Base-by-base conservation (phyloP, 2,329 filamentous ascomycete genomes). In the Fusarium sp. region DNA sequence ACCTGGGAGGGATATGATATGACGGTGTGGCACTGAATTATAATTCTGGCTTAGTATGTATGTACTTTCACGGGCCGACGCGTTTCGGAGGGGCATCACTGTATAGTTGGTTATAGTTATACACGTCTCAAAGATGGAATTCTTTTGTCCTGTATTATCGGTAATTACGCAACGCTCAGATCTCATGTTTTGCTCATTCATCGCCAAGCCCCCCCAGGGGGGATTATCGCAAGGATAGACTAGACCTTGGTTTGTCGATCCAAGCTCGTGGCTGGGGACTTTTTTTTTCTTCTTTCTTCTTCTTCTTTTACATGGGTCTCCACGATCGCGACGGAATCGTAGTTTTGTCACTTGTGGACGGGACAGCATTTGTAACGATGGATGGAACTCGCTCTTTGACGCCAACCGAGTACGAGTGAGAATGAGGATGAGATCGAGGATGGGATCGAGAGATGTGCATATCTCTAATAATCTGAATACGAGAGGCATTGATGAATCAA, bases 1-100 rank as follows among this genome's bases (percentile, higher is more conserved):
- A 35, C 13, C 50, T 27, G 21, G 29, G 14, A 25, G 21, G 29
- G 14, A 25, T 25, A 49, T 55, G 14, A 25, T 25, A 49, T 55
- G 54, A 55, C 33, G 50, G 37, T 19, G 54, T 55, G 50, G 52
- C 41, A 57, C 60, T 45, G 42, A 53, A 19, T 38, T 38, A n/a
- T 38, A n/a, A n/a, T n/a, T n/a, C n/a, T n/a, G n/a, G n/a, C n/a
- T n/a, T n/a, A n/a, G n/a, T n/a, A n/a, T n/a, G n/a, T n/a, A n/a
- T n/a, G n/a, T 41, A 49, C 36, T 29, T 25, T 29, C 25, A 59
- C 48, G 48, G 54, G 42, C 55, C 56, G 56, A 60, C 43, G 36
- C 41, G 42, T 19, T 59, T 57, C 54, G 4, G 19, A 19, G 33
- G 54, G 13, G 43, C 29, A n/a, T n/a, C n/a, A n/a, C n/a, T n/a